Conservation (phyloP, 305 asterid genomes). For the Fraxinus baroniana region DNA sequence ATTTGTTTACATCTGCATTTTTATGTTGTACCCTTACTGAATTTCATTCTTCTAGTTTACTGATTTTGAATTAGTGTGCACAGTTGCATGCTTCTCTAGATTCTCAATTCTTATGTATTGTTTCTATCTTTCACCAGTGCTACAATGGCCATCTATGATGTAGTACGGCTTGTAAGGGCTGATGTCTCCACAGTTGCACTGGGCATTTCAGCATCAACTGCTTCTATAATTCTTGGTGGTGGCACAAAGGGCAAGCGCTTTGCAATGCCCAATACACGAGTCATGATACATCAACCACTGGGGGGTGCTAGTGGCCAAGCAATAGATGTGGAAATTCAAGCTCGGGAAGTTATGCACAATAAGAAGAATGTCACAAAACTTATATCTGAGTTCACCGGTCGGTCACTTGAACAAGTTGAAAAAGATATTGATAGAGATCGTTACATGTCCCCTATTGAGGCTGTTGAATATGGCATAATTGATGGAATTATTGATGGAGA, state of each 20-base stretch:
- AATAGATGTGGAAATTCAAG: slow-evolving; percentile 86
- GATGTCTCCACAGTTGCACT: slow-evolving; percentile 89
- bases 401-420: slow-evolving; percentile 80
- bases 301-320: slow-evolving; percentile 96
- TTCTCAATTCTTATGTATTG: slow-evolving; percentile 14
- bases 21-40: not conserved
- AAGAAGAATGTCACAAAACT: slow-evolving; percentile 66
- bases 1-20: not conserved
- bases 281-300: slow-evolving; percentile 94
- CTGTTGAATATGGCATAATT: slow-evolving; percentile 82
- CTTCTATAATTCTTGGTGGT: slow-evolving; percentile 88
- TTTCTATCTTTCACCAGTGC: slow-evolving; percentile 52
- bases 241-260: slow-evolving; percentile 90
- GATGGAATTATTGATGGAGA: slow-evolving; percentile 92
- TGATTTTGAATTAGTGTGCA: not conserved
- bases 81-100: not conserved
- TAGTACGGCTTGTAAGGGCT: slow-evolving; percentile 80
- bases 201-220: slow-evolving; percentile 88
- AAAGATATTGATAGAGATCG: slow-evolving; percentile 90
- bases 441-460: slow-evolving; percentile 96
- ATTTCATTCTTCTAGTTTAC: not conserved
- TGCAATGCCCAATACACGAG: slow-evolving; percentile 93
- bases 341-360: slow-evolving; percentile 79
- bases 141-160: slow-evolving; percentile 93
- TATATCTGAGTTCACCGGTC: slow-evolving; percentile 63